Evolutionary conservation across 2,329 filamentous ascomycete genomes (phyloP), one percentile per base, ranked within the genome.

Genomic region (Sordariomycetes sp.): DNA sequence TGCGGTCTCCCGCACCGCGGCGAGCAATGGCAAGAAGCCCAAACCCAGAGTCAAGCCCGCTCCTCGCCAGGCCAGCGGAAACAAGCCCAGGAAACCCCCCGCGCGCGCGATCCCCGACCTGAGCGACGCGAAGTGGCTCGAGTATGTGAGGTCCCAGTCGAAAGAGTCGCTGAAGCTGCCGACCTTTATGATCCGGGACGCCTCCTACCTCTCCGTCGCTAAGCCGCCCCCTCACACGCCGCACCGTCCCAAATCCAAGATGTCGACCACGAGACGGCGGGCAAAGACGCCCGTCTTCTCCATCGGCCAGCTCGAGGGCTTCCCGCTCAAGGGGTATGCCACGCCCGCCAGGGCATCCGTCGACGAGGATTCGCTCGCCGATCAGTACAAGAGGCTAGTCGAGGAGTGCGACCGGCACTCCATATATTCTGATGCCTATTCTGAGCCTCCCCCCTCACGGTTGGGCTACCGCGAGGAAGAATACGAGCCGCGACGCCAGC

Each of bases 231-330:
- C 48, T 40, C 54, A 24, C 2, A 20, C 55, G 1, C 14, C 14
- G 22, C 34, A 25, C n/a, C 11, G 37, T 1, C 8, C 55, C n/a
- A 55, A 40, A 18, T 28, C 35, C 24, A 58, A 58, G 22, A 61
- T 55, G 55, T 55, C 58, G n/a, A 24, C 53, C 16, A 55, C 55
- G 11, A 59, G 59, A 28, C 54, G 58, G 18, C 57, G 72, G 58
- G 73, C 75, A 28, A 78, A 77, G 65, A 78, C 76, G 3, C 75
- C 76, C 1, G 72, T 77, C n/a, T 69, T 69, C 48, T 67, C 69
- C 14, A 74, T 78, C 60, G 74, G 74, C 20, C 74, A 77, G 63
- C 67, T 77, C 1, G 76, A 78, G 59, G 67, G 58, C 34, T 53
- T 59, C 32, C 46, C 58, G 8, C 55, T 58, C 35, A 57, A 58